Conservation (phyloP, 2,329 filamentous ascomycete species). For the Ophiostoma ips region DNA sequence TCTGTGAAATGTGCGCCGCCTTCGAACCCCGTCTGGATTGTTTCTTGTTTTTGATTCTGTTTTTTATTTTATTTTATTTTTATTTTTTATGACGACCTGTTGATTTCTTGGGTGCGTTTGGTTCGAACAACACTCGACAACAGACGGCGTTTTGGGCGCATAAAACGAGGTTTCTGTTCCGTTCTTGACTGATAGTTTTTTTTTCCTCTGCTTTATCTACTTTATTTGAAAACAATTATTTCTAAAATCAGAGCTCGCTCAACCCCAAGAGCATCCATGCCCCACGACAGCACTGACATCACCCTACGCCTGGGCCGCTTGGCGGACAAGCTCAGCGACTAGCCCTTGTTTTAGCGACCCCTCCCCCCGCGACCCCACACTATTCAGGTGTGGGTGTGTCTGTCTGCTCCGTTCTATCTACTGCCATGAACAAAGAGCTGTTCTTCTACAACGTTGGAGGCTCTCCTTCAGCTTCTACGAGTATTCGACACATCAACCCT, state of each 20-base stretch:
- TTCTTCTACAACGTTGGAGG: too few species aligned
- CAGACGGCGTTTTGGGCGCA: constrained; percentile 1
- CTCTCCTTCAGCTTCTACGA: too few species aligned
- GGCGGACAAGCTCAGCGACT: neutral
- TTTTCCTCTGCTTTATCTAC: neutral
- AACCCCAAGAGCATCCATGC: too few species aligned
- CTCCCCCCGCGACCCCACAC: constrained; percentile 8
- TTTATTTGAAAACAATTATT: too few species aligned
- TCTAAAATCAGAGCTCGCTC: too few species aligned
- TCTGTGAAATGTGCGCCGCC: too few species aligned
- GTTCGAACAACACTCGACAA: neutral
- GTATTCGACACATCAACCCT: too few species aligned
- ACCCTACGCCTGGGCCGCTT: constrained; percentile 1
- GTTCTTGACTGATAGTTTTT: neutral
- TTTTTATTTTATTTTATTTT: neutral
- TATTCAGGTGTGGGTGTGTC: neutral
- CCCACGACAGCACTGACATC: constrained; percentile 6
- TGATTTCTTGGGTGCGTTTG: neutral
- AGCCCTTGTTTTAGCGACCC: constrained; percentile 6
- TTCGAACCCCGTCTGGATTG: too few species aligned
- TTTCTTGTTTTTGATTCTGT: neutral
- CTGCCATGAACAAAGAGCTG: too few species aligned
- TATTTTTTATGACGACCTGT: neutral
- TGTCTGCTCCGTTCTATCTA: too few species aligned
- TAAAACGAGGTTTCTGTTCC: constrained; percentile 5